These are phyloP conservation scores for Phascolomyces articulosus DNA, from an alignment of 371 early-diverging fungal species.

Conservation along the genomic window DNA sequence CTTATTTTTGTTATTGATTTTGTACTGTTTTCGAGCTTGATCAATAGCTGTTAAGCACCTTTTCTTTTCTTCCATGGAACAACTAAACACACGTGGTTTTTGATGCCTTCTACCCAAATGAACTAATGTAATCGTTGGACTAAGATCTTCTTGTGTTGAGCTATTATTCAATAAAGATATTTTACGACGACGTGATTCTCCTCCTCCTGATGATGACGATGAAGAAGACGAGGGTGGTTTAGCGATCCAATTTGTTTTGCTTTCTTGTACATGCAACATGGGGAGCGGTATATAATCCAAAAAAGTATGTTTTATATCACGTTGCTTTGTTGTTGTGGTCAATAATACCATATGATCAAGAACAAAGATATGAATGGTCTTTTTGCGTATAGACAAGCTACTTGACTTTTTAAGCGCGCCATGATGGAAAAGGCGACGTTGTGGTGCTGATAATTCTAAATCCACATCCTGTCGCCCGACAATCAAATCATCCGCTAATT, in stretches of 20 bases:
- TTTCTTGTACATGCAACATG: slow-evolving; percentile 27
- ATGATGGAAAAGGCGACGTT: slow-evolving; percentile 69
- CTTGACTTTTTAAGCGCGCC: slow-evolving; percentile 67
- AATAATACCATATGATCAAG: slow-evolving; percentile 84
- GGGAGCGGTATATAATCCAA: slow-evolving; percentile 59
- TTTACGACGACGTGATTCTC: background rate
- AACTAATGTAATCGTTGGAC: background rate
- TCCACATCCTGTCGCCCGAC: slow-evolving; percentile 26
- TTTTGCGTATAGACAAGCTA: slow-evolving; percentile 45
- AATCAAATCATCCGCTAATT: background rate
- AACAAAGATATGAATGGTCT: slow-evolving; percentile 68
- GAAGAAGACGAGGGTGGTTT: background rate
- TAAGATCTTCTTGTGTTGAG: slow-evolving; percentile 2
- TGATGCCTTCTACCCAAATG: background rate
- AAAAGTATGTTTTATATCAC: slow-evolving; percentile 30
- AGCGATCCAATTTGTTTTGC: slow-evolving; percentile 1
- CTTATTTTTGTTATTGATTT: background rate
- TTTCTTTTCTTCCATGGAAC: slow-evolving; percentile 58
- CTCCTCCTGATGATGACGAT: background rate
- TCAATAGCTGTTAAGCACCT: slow-evolving; percentile 79
- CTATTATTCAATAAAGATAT: slow-evolving; percentile 11
- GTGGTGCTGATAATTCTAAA: slow-evolving; percentile 65
- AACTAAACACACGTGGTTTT: background rate
- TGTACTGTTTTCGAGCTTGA: slow-evolving; percentile 51
- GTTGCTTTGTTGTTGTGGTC: slow-evolving; percentile 28